Percentiles rank a stretch among this genome's conserved stretches.
Evolutionary conservation across 1,284 basidiomycete genomes (phyloP).

Genomic region (Cutaneotrichosporon mucoides): DNA sequence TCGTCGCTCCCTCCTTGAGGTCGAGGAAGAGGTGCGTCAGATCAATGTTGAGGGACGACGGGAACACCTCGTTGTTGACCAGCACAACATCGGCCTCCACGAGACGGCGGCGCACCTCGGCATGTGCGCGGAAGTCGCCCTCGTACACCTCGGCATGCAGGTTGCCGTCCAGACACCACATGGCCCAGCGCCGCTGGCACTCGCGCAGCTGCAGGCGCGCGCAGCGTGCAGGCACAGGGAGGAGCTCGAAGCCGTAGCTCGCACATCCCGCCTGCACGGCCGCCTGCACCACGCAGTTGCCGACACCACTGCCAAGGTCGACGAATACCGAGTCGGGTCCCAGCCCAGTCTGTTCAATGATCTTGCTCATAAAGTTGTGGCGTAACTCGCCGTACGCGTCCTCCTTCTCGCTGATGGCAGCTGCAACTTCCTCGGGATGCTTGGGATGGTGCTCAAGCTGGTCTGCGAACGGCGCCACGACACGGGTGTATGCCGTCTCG

Average conservation of each 20-base stretch:
- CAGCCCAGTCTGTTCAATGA: constrained; percentile 44
- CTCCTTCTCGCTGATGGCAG: constrained; percentile 42
- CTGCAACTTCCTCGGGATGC: constrained; percentile 42
- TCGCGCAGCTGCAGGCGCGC: constrained; percentile 53
- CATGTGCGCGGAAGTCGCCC: constrained; percentile 53
- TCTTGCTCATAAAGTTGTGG: constrained; percentile 45
- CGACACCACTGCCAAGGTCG: constrained; percentile 57
- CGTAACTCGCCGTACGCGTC: constrained; percentile 48
- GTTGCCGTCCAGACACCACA: constrained; percentile 53
- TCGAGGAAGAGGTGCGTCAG: constrained; percentile 56
- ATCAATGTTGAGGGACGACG: constrained; percentile 53
- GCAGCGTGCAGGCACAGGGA: constrained; percentile 52
- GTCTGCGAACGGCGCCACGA: constrained; percentile 53
- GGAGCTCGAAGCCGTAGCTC: constrained; percentile 55
- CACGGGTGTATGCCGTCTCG: constrained; percentile 56
- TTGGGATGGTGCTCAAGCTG: constrained; percentile 49
- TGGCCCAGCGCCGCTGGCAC: constrained; percentile 51
- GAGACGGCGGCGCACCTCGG: constrained; percentile 41
- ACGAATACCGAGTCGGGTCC: constrained; percentile 46
- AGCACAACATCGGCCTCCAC: constrained; percentile 55
- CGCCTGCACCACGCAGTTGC: constrained; percentile 56
- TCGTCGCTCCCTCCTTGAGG: constrained; percentile 53
- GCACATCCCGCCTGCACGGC: constrained; percentile 53
- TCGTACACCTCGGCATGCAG: constrained; percentile 50
- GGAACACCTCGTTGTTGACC: constrained; percentile 57